phyloP scores from a whole-genome alignment of 768 basidiomycete species.

The Boletus vermiculosoides region DNA sequence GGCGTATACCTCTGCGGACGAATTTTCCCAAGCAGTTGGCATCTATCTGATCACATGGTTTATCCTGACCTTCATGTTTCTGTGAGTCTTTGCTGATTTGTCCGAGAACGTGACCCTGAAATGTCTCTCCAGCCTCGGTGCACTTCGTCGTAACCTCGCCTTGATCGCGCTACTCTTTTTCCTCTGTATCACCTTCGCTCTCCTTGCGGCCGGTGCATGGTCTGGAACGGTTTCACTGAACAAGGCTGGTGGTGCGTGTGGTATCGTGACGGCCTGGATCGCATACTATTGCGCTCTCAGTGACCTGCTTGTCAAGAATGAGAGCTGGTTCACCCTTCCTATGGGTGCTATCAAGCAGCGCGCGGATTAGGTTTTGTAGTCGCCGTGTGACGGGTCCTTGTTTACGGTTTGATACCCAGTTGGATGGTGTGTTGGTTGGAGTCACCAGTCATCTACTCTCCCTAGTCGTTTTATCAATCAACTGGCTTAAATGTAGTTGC shows the following conservation, averaged over 20 bases:
- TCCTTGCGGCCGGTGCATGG: slow-evolving; percentile 44
- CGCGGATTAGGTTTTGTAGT: background rate
- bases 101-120: background rate
- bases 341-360: slow-evolving; percentile 30
- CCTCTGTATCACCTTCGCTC: slow-evolving; percentile 52
- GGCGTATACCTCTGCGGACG: slow-evolving; percentile 44
- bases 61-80: slow-evolving; percentile 64
- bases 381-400: background rate
- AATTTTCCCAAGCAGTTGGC: slow-evolving; percentile 60
- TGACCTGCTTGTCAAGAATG: slow-evolving; percentile 39
- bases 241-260: slow-evolving; percentile 46
- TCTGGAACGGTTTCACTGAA: slow-evolving; percentile 15
- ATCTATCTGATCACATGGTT: slow-evolving; percentile 77
- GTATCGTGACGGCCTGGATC: slow-evolving; percentile 45
- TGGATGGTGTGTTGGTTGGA: background rate
- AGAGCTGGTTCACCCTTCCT: slow-evolving; percentile 42
- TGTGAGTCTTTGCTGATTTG: slow-evolving; percentile 41
- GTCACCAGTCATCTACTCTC: slow-evolving; percentile 2
- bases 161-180: slow-evolving; percentile 50
- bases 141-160: slow-evolving; percentile 49
- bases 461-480: slow-evolving; percentile 6
- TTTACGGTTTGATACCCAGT: slow-evolving; percentile 2
- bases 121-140: slow-evolving; percentile 39
- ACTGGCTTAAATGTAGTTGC: background rate
- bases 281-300: slow-evolving; percentile 48